These are phyloP conservation scores for Penicillium sp. DNA, from an alignment of 2,329 filamentous ascomycete species.

Conservation along the genomic window DNA sequence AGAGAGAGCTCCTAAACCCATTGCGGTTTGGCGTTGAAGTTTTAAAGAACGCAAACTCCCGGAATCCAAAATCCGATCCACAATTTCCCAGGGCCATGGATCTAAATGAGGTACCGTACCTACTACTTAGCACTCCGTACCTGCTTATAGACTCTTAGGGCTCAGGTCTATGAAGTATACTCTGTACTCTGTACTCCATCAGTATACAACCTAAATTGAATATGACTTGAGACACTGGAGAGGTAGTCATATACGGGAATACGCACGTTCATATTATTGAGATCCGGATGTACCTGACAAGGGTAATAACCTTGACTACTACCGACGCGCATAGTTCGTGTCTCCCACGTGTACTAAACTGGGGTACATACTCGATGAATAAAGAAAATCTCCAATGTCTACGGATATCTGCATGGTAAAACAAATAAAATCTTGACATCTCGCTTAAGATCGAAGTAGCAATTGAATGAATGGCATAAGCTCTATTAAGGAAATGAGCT, in stretches of 20 bases:
- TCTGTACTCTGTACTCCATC: too few species aligned
- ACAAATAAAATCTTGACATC: neutral
- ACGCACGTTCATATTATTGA: too few species aligned
- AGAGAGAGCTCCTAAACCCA: neutral
- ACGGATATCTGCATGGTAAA: too few species aligned
- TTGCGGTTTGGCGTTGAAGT: constrained; percentile 13
- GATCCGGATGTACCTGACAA: too few species aligned
- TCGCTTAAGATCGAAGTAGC: neutral
- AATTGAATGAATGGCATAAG: neutral
- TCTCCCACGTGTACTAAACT: constrained; percentile 1
- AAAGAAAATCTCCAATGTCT: too few species aligned
- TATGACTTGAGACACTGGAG: too few species aligned
- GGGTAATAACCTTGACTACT: too few species aligned
- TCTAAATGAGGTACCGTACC: neutral
- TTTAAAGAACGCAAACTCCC: constrained; percentile 5
- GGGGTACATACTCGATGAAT: neutral
- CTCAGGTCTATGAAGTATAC: too few species aligned
- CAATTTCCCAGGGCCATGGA: constrained; percentile 6
- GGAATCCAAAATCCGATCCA: neutral
- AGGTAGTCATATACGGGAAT: too few species aligned
- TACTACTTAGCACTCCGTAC: too few species aligned
- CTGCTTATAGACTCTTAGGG: neutral
- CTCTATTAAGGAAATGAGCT: constrained; percentile 9
- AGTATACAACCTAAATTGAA: too few species aligned
- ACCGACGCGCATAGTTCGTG: neutral